Evolutionary conservation across 192 early-diverging fungal genomes (phyloP).

Genomic region (Geosiphon pyriformis): DNA sequence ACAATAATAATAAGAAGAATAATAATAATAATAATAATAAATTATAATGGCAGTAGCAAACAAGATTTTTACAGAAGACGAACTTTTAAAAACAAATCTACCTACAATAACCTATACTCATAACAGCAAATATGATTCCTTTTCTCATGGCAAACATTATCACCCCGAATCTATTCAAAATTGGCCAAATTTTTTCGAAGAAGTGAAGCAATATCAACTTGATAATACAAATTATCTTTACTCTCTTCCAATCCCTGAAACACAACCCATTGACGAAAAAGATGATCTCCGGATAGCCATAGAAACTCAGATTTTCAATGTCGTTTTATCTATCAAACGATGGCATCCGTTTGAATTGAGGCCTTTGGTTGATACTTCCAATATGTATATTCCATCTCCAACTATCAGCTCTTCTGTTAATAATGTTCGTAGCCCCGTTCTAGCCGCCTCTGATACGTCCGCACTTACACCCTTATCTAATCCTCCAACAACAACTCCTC

Average conservation of each 20-base stretch:
- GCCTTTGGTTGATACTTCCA: neutral
- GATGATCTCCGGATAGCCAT: neutral
- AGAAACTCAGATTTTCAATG: neutral
- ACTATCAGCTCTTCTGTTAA: no score
- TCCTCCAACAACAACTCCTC: neutral
- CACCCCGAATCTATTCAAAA: neutral
- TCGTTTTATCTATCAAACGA: neutral
- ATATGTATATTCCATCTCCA: no score
- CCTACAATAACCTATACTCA: neutral
- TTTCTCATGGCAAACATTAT: neutral
- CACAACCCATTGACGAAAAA: neutral
- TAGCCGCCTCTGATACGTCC: no score
- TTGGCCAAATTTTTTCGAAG: constrained; percentile 1
- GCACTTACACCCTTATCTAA: no score
- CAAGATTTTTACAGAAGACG: neutral
- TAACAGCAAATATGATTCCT: neutral
- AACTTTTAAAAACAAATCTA: neutral
- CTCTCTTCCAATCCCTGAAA: neutral
- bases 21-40: no score
- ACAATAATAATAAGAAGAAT: no score
- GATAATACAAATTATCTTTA: neutral
- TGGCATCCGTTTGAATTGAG: neutral
- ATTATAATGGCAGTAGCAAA: no score
- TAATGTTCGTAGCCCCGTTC: no score
- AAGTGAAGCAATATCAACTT: neutral